Base-by-base conservation (phyloP, 495 filamentous ascomycete species). In the Margaritispora aquatica region DNA sequence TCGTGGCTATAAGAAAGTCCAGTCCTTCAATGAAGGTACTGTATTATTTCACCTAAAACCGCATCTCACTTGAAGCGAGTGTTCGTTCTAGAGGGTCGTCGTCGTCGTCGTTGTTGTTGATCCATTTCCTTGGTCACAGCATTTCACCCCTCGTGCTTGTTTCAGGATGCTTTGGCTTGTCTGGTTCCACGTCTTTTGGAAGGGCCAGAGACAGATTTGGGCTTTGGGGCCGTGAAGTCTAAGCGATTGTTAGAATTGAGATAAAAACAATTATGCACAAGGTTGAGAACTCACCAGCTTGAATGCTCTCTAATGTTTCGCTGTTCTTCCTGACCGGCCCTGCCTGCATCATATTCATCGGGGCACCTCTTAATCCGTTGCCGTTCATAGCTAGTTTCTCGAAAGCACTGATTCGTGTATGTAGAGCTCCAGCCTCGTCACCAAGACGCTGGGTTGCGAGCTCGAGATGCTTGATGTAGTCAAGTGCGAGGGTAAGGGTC, bases 391-490 rank as follows among this genome's bases (percentile, higher is more conserved):
- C 55, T 26, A 59, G 22, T 36, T 55, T 63, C 26, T 63, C 60
- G 51, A 63, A 63, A 27, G 60, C 55, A 15, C 38, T 55, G 8
- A 63, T 55, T 24, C 60, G 38, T 1, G 20, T 59, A 26, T 53
- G 53, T 38, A 59, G 46, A 9, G 23, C 47, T 21, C 27, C 51
- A 24, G 49, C 26, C 27, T 63, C 61, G 20, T 31, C 20, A 24
- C 54, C 55, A 31, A 63, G 51, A 27, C 51, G 34, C 34, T 59
- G 36, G 10, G 51, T 27, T 22, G 27, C 54, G 13, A 17, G 26
- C 31, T 62, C 54, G 17, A 62, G 27, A 19, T 51, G 26, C 44
- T 58, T 49, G 61, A 63, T 59, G 21, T 63, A 59, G n/a, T 59
- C 55, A 2, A 59, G 34, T 21, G 61, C 61, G 31, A 50, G 23